Percentiles rank a stretch among this genome's conserved stretches.
These are phyloP conservation scores for Hymenoscyphus fructigenus DNA, from an alignment of 2,329 filamentous ascomycete species.

Conservation along the genomic window DNA sequence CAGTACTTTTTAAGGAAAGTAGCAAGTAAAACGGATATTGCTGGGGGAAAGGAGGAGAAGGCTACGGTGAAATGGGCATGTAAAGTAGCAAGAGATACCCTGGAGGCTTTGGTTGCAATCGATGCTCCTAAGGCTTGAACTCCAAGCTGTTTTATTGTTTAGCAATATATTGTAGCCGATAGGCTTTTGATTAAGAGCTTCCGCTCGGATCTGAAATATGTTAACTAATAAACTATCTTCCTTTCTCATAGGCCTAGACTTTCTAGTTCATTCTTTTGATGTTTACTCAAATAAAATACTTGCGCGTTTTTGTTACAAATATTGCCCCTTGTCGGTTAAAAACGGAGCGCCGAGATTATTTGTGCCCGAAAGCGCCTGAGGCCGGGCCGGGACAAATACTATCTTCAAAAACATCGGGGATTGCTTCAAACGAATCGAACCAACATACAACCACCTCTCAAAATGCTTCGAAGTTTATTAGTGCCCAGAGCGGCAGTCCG, in stretches of 20 bases:
- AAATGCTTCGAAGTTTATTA: slow-evolving; percentile 62
- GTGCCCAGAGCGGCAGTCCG: slow-evolving; percentile 58
- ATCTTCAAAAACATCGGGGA: neutral
- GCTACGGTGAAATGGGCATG: slow-evolving; percentile 50
- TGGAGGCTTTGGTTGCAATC: slow-evolving; percentile 28
- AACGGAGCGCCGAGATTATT: slow-evolving; percentile 2
- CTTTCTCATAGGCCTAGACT: no score
- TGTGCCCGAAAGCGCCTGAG: neutral
- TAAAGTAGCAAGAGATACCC: slow-evolving; percentile 42
- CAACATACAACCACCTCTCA: slow-evolving; percentile 26
- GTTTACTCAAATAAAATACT: neutral
- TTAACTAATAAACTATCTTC: no score
- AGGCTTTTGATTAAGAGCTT: neutral
- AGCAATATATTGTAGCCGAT: neutral
- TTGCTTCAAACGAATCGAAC: slow-evolving; percentile 15
- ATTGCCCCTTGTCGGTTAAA: slow-evolving; percentile 1
- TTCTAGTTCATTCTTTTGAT: neutral
- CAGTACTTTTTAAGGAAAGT: slow-evolving; percentile 79
- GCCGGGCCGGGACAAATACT: neutral
- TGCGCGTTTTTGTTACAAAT: neutral
- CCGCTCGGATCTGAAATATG: neutral
- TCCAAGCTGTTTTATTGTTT: neutral
- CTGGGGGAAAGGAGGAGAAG: slow-evolving; percentile 48
- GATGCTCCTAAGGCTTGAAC: slow-evolving; percentile 17
- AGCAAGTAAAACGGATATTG: slow-evolving; percentile 63